Evolutionary conservation across 2,329 filamentous ascomycete species (phyloP).

Genomic region (Huntiella abstrusa): DNA sequence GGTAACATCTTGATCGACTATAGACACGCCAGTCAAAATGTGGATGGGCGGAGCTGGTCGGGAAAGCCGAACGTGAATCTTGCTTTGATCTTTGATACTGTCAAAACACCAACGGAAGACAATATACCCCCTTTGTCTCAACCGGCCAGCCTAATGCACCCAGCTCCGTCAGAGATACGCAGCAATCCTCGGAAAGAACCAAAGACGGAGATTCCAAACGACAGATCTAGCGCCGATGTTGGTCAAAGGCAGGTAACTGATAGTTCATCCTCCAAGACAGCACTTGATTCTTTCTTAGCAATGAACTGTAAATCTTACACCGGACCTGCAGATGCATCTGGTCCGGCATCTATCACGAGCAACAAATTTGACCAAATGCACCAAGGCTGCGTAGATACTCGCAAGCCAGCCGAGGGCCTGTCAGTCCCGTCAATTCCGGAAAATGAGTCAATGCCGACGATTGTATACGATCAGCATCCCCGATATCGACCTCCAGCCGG

Average conservation of each 20-base stretch:
- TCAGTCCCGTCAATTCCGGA: conserved; percentile 27
- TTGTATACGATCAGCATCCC: background rate
- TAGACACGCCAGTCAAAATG: background rate
- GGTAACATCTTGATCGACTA: background rate
- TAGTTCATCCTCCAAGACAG: background rate
- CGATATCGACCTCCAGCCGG: background rate
- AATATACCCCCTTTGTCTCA: background rate
- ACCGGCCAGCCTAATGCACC: background rate
- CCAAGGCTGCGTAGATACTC: background rate
- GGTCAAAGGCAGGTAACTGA: too few species aligned
- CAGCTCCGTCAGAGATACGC: background rate
- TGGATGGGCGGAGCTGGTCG: background rate
- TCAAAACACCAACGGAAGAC: too few species aligned
- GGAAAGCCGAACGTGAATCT: too few species aligned
- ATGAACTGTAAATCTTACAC: background rate
- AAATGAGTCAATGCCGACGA: conserved; percentile 70
- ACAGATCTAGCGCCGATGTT: too few species aligned
- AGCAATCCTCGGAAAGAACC: background rate
- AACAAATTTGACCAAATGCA: background rate
- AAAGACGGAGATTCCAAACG: too few species aligned
- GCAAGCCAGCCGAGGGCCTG: background rate
- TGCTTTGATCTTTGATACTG: too few species aligned
- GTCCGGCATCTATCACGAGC: background rate
- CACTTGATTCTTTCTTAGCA: background rate
- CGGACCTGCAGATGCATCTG: background rate